Evolutionary conservation across 2,329 filamentous ascomycete genomes (phyloP).

Genomic region (Teratosphaeriaceae sp.): DNA sequence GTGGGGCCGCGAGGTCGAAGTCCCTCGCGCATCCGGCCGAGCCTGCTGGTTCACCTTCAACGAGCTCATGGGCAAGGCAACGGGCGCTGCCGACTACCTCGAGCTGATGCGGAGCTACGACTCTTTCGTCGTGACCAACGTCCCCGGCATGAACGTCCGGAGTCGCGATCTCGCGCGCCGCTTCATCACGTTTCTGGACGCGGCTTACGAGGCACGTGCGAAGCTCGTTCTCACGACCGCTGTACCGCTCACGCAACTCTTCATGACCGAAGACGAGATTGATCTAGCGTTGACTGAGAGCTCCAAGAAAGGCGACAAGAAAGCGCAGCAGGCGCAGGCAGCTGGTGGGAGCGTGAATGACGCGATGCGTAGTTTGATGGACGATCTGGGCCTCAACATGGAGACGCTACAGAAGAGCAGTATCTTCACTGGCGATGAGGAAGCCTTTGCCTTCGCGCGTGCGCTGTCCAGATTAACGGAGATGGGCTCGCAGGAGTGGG

Average conservation of each 20-base stretch:
- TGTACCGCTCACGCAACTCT: constrained; percentile 77
- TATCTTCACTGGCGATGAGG: constrained; percentile 91
- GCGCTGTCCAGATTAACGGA: constrained; percentile 78
- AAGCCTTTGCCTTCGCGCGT: constrained; percentile 90
- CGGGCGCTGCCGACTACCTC: constrained; percentile 89
- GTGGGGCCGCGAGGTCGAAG: constrained; percentile 85
- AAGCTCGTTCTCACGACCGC: constrained; percentile 91
- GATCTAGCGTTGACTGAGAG: constrained; percentile 38
- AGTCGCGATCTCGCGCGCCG: constrained; percentile 81
- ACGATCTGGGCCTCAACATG: constrained; percentile 81
- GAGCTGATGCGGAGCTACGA: constrained; percentile 87
- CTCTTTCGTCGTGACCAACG: constrained; percentile 83
- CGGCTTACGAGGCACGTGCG: constrained; percentile 86
- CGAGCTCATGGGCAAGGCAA: constrained; percentile 81
- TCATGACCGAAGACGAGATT: constrained; percentile 43
- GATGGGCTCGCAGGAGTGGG: constrained; percentile 94
- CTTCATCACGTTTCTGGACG: constrained; percentile 97
- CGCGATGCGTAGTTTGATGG: constrained; percentile 73
- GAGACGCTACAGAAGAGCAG: constrained; percentile 75
- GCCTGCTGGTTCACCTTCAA: constrained; percentile 90
- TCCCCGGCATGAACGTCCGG: constrained; percentile 84
- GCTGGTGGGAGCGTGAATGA: constrained; percentile 48
- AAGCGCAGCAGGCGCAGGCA: constrained; percentile 28
- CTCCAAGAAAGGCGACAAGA: constrained; percentile 21
- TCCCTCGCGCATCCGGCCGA: constrained; percentile 79